Percentiles rank a stretch among this genome's conserved stretches.
Evolutionary conservation across 148 eudicot species (phyloP).

Genomic region (Mesembryanthemum crystallinum): DNA sequence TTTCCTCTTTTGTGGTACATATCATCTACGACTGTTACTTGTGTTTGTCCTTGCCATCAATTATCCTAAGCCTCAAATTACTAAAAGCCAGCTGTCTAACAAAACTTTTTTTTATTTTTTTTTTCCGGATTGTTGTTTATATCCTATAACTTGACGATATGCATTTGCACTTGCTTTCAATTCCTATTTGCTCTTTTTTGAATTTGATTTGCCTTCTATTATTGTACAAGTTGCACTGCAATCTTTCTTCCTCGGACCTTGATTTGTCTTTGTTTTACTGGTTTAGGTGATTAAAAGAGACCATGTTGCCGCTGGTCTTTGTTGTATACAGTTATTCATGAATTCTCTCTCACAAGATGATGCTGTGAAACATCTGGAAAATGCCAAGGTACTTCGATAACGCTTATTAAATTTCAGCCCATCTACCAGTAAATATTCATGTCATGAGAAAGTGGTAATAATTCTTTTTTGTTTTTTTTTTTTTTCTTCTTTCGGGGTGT

Average conservation of each 20-base stretch:
- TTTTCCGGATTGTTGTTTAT: background rate
- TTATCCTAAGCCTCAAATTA: background rate
- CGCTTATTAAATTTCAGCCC: background rate
- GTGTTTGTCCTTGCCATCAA: background rate
- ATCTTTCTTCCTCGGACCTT: background rate
- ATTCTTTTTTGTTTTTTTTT: no score
- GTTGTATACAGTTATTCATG: constrained; percentile 93
- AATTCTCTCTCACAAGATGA: constrained; percentile 85
- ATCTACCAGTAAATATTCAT: background rate
- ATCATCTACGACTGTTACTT: background rate
- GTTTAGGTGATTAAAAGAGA: constrained; percentile 84
- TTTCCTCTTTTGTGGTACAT: background rate
- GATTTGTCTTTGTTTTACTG: constrained; percentile 24
- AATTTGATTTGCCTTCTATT: background rate
- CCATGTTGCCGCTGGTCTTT: constrained; percentile 98
- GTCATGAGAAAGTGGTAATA: background rate
- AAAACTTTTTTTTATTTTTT: background rate
- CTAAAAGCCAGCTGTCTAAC: background rate
- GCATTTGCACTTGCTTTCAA: background rate
- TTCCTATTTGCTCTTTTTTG: background rate
- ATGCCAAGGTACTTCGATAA: constrained; percentile 61
- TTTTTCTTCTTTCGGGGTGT: background rate
- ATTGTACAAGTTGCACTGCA: background rate
- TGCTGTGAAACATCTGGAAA: constrained; percentile 83
- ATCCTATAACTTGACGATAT: background rate